Evolutionary conservation across 2,329 filamentous ascomycete genomes (phyloP), one percentile per base, ranked within the genome.

Genomic region (Xylaria polymorpha): DNA sequence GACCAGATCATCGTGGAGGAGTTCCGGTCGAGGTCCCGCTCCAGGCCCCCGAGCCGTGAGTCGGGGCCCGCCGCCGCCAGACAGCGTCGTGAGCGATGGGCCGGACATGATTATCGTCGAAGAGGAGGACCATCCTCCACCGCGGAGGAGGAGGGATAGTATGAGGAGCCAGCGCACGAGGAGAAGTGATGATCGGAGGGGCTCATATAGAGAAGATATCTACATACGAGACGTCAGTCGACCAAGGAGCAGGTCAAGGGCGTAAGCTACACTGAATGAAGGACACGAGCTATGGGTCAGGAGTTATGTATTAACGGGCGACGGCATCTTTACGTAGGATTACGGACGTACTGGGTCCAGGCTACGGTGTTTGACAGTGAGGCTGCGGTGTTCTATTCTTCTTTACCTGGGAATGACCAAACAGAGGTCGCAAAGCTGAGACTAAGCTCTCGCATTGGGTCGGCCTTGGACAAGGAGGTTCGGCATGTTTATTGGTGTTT

Each of bases 101-200:
- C 76, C 78, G 53, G 83, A 85, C 76, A 77, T 81, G 77, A 77
- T 81, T 18, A 71, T 82, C 1, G 79, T 82, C 10, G 72, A 80
- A 43, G 80, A 81, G 72, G 80, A 81, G 72, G 80, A 81, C 61
- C 74, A 73, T 32, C 76, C 79, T 59, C 76, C 79, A 35, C 72
- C 75, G 43, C 71, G 75, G 66, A 67, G 74, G 29, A 72, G 75
- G 66, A 66, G 74, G 37, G 75, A 75, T 58, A 79, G 77, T 57
- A 71, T 72, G 57, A 59, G 71, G 46, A 73, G 73, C 44, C 70
- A 71, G 53, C 68, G 71, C 20, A 71, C 74, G 37, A 67, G 72
- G 46, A 71, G 73, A 63, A 72, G 70, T 53, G 74, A 77, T 55
- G 71, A 77, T 55, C 70, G 75, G 53, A 76, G 76, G 50, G 74